phyloP scores from a whole-genome alignment of 331 rosid species.

The Malus hybrid region DNA sequence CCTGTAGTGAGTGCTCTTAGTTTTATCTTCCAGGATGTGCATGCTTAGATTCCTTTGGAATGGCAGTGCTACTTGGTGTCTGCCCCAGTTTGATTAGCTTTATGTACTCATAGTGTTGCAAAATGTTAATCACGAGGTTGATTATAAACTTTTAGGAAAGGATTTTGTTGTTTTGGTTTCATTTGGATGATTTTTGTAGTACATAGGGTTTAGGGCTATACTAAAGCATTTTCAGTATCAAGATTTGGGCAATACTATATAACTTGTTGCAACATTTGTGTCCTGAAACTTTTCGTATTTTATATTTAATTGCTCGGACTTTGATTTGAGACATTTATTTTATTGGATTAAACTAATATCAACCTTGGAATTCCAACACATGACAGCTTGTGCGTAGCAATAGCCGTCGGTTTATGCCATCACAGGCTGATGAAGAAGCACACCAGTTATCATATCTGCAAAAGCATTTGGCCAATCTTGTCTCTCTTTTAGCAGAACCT shows the following conservation, averaged over 20 bases:
- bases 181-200: background rate
- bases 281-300: background rate
- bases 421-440: constrained; percentile 91
- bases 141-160: background rate
- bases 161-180: background rate
- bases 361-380: constrained; percentile 15
- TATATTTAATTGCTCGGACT: constrained; percentile 1
- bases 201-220: background rate
- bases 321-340: background rate
- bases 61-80: background rate
- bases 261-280: background rate
- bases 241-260: background rate
- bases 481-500: constrained; percentile 88
- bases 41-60: background rate
- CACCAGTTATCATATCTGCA: constrained; percentile 94
- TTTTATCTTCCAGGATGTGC: too few relatives aligned
- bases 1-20: too few relatives aligned
- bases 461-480: constrained; percentile 83
- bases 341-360: background rate
- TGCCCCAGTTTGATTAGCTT: background rate
- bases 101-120: background rate
- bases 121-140: background rate
- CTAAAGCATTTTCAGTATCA: background rate
- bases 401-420: constrained; percentile 81
- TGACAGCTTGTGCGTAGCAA: constrained; percentile 99